Conservation (phyloP, 2,329 filamentous ascomycete species). For the Phyllosticta paracitricarpa region DNA sequence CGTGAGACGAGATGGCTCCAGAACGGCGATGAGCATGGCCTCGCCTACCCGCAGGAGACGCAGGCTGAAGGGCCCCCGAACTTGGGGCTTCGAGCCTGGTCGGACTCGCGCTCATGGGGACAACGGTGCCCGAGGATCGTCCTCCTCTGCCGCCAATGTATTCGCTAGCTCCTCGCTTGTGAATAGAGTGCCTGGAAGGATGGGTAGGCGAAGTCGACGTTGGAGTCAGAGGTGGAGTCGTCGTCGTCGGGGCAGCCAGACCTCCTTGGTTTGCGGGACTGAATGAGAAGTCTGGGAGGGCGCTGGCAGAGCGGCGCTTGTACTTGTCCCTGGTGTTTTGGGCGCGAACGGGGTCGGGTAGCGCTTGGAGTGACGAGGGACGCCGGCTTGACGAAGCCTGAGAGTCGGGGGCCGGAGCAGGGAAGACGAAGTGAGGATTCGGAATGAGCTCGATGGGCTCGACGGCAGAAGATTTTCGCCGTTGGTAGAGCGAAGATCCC, state of each 20-base stretch:
- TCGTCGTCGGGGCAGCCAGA: conserved; percentile 14
- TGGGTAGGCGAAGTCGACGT: conserved; percentile 26
- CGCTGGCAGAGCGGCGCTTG: conserved; percentile 33
- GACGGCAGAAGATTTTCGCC: conserved; percentile 15
- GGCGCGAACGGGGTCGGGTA: conserved; percentile 22
- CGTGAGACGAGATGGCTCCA: conserved; percentile 70
- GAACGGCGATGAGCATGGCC: conserved; percentile 77
- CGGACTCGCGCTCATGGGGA: conserved; percentile 57
- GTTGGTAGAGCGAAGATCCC: conserved; percentile 10
- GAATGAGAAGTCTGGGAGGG: conserved; percentile 40
- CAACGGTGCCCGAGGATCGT: conserved; percentile 37
- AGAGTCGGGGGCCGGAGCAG: conserved; percentile 26
- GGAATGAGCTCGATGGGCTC: conserved; percentile 34
- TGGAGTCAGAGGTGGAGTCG: conserved; percentile 30
- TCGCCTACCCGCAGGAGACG: conserved; percentile 46
- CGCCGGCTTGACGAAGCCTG: conserved; percentile 22
- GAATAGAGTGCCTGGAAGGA: conserved; percentile 49
- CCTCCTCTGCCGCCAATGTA: conserved; percentile 64
- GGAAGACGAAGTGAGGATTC: conserved; percentile 41
- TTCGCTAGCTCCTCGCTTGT: conserved; percentile 72
- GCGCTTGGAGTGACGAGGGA: conserved; percentile 28
- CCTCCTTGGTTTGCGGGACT: conserved; percentile 28
- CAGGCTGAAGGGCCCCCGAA: conserved; percentile 34
- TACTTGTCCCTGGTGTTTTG: conserved; percentile 23
- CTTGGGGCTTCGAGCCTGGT: conserved; percentile 53